Evolutionary conservation across 2,329 filamentous ascomycete species (phyloP), one percentile per base, ranked within the genome.

Genomic region (Phaeosphaeriaceae sp.): DNA sequence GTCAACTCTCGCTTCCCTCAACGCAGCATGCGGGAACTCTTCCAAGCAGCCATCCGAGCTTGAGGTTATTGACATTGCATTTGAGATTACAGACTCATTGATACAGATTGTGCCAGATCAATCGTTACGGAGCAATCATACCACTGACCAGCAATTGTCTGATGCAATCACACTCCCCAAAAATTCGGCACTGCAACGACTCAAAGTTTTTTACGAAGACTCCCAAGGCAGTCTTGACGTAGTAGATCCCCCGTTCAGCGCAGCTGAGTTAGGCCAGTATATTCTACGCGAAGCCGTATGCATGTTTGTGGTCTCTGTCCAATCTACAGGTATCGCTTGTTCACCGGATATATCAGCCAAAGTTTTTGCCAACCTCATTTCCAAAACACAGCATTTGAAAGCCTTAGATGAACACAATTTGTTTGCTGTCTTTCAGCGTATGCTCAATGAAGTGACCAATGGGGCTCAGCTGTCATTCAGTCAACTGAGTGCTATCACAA

Each of bases 1-100:
- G n/a, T 84, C 86, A 3, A 77, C 88, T 20, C 74, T 85, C 6
- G 67, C 76, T 9, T 77, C 78, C 36, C 70, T 82, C 52, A 75
- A 76, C 36, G 41, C 58, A 9, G 38, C 54, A 17, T 51, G 81
- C 26, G 50, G 58, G 13, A 20, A 45, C 13, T 18, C 34, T 7
- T 43, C 21, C 8, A 46, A 48, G 12, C 37, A 37, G 7, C 15
- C 42, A 17, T 23, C 57, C n/a, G 51, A 60, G 9, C 42, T 36
- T 35, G 61, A 64, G 34, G 51, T 64, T 26, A 42, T 61, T 17
- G 61, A 58, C 20, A 37, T 70, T 15, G 64, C 70, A 21, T 59
- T 74, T 29, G 68, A 74, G 33, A 73, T 75, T 45, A 48, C 60
- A 29, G 74, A 75, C 16, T 68, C 63, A 2, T 64, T 77, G 28